These are phyloP conservation scores for Ophiostoma australiae DNA, from an alignment of 2,329 filamentous ascomycete genomes.

Conservation along the genomic window DNA sequence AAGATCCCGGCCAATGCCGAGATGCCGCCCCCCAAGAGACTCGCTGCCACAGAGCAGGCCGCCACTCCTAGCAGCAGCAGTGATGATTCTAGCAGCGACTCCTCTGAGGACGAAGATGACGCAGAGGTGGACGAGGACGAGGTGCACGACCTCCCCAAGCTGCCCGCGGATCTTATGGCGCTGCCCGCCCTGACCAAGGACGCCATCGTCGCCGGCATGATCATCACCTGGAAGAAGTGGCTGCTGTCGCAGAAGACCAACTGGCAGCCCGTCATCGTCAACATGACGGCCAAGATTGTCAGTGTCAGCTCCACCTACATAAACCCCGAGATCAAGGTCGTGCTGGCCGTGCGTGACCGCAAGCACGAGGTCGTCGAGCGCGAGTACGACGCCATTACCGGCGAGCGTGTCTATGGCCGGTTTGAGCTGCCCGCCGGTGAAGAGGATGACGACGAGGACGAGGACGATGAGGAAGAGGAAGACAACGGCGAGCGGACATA, in stretches of 20 bases:
- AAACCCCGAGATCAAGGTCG: slow-evolving; percentile 49
- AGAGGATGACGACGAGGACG: slow-evolving; percentile 46
- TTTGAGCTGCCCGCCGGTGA: slow-evolving; percentile 65
- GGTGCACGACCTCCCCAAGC: slow-evolving; percentile 56
- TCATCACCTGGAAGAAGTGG: slow-evolving; percentile 65
- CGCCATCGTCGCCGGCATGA: slow-evolving; percentile 53
- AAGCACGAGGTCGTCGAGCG: slow-evolving; percentile 52
- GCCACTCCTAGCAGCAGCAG: background rate
- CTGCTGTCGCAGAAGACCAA: slow-evolving; percentile 56
- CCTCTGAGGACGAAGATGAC: background rate
- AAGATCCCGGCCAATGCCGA: background rate
- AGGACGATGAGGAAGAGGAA: slow-evolving; percentile 44
- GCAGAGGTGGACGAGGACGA: background rate
- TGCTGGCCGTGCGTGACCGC: slow-evolving; percentile 65
- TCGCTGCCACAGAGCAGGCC: background rate
- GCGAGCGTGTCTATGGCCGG: slow-evolving; percentile 67
- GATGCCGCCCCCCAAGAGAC: slow-evolving; percentile 17
- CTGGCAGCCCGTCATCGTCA: slow-evolving; percentile 60
- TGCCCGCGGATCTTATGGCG: slow-evolving; percentile 53
- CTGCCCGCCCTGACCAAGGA: slow-evolving; percentile 48
- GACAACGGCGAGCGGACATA: slow-evolving; percentile 55
- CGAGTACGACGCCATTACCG: slow-evolving; percentile 60
- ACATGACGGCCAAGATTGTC: slow-evolving; percentile 62
- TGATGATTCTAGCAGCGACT: background rate
- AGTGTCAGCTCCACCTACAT: slow-evolving; percentile 43